Conservation (phyloP, 1,284 basidiomycete genomes). For the Trichosporon faecale region DNA sequence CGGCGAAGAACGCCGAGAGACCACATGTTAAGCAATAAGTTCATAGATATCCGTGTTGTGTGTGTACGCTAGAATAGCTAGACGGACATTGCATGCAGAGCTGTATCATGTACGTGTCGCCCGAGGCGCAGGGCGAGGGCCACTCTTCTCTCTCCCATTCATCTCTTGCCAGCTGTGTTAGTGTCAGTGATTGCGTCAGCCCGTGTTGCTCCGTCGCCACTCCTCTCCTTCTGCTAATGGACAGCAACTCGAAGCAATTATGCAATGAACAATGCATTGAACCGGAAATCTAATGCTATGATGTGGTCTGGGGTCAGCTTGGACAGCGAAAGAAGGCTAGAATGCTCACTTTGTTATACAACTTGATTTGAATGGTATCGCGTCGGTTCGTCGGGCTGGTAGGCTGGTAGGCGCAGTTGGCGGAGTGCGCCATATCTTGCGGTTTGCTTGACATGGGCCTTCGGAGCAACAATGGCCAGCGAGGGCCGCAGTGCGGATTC, state of each 20-base stretch:
- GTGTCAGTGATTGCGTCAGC: background rate
- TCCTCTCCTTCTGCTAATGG: background rate
- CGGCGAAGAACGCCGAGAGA: no score
- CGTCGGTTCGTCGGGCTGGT: background rate
- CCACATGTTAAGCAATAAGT: background rate
- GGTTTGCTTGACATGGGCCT: no score
- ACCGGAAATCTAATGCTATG: background rate
- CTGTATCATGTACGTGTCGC: background rate
- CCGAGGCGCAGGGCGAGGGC: no score
- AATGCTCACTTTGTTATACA: background rate
- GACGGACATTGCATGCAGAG: background rate
- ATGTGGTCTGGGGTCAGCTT: background rate
- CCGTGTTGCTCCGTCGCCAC: background rate
- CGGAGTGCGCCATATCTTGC: no score
- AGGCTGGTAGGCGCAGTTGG: no score
- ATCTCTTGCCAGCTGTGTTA: background rate
- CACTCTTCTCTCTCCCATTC: no score
- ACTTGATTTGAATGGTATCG: background rate
- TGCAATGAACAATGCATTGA: constrained; percentile 1
- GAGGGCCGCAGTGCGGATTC: no score
- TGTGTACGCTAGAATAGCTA: background rate
- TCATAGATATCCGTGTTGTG: background rate
- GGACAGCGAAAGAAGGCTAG: background rate
- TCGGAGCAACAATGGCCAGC: no score
- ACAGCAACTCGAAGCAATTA: background rate